Base-by-base conservation (phyloP, 306 rosid species). In the Gastrolobium villosum region DNA sequence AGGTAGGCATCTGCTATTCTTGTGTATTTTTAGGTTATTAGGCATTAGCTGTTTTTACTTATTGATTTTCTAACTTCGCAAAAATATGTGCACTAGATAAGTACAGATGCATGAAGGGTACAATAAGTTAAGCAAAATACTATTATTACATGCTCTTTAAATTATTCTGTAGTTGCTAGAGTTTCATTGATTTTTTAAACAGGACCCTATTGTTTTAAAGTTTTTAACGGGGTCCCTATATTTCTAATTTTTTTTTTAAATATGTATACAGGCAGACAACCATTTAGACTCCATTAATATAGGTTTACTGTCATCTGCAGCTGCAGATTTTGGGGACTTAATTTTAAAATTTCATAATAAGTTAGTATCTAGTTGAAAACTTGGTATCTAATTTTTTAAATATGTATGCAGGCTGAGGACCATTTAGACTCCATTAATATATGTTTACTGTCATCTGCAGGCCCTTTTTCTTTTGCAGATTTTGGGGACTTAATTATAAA, bases 1-100 rank as follows among this genome's bases (percentile, higher is more conserved):
- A 95, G 99, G 99, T 93, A 89, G 86, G 99, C 91, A 86, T 77
- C 79, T 78, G 65, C 81, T 79, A 37, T 82, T 67, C 49, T 72
- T 56, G 57, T 49, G 65, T 70, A 80, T 66, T 31, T 68, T 71
- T 80, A 86, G 88, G 90, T 89, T 86, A 83, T 93, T 86, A 77
- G 87, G 89, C 84, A 82, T 75, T 39, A 82, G 78, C 77, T 67
- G 30, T 14, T 65, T 57, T 50, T 2, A 49, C 36, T 31, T 45
- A 10, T 37, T 68, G 26, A 46, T 20, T 70, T 75, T 69, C 66
- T 71, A 45, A 54, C 61, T 54, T 75, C 50, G 71, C 10, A 61
- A 60, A 45, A 41, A 30, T 49, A 70, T 67, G 57, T 59, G n/a
- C 71, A 5, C 66, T 14, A 56, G 59, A 68, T 75, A 15, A 67